These are phyloP conservation scores for Nicotiana obtusifolia DNA, from an alignment of 257 asterid species.

Conservation along the genomic window DNA sequence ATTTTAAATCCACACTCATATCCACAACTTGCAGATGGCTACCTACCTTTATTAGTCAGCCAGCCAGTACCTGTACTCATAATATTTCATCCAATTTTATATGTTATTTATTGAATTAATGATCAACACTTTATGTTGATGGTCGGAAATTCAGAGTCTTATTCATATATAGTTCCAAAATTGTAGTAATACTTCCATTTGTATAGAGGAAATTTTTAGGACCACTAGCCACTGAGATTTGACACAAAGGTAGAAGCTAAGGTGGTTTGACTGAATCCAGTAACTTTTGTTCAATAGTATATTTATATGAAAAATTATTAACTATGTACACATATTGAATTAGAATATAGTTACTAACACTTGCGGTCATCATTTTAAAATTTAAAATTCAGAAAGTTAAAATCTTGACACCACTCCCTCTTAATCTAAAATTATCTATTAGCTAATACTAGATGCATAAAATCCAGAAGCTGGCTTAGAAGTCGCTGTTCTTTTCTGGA, in stretches of 20 bases:
- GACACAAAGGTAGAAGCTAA: too few relatives aligned
- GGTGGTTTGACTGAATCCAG: too few relatives aligned
- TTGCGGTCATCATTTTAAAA: too few relatives aligned
- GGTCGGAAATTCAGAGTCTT: background rate
- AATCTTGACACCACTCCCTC: too few relatives aligned
- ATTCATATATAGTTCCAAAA: conserved; percentile 6
- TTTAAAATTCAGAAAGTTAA: too few relatives aligned
- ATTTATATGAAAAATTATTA: too few relatives aligned
- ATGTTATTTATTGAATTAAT: background rate
- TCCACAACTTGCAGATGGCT: background rate
- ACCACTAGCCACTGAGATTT: background rate
- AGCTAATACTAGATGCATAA: background rate
- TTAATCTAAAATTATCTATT: background rate
- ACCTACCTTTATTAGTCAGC: conserved; percentile 6
- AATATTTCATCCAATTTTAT: background rate
- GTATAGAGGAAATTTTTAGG: background rate
- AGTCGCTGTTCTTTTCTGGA: background rate
- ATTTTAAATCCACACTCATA: background rate
- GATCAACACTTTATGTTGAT: too few relatives aligned
- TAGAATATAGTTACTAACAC: too few relatives aligned
- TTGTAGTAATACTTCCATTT: background rate
- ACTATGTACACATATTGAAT: too few relatives aligned
- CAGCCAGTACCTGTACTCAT: background rate
- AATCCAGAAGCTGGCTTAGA: background rate
- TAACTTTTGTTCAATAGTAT: too few relatives aligned